These are phyloP conservation scores for Heliosperma pusillum DNA, from an alignment of 148 eudicot species.

Conservation along the genomic window DNA sequence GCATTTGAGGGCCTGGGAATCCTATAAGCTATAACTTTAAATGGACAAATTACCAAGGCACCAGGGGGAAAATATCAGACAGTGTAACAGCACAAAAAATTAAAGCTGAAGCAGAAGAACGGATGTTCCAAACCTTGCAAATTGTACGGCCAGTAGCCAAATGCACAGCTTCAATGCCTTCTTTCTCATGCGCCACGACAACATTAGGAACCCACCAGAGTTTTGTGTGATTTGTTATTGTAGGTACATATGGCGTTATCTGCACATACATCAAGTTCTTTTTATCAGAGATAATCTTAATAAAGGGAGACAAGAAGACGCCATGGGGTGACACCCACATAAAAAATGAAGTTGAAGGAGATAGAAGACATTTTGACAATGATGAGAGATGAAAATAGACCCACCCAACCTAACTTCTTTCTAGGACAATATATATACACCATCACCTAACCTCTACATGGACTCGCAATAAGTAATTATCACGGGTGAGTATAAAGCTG, in stretches of 20 bases:
- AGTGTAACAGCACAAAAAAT: background rate
- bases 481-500: background rate
- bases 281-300: background rate
- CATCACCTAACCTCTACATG: background rate
- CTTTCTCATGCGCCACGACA: constrained; percentile 93
- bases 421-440: background rate
- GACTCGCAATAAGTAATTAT: background rate
- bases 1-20: background rate
- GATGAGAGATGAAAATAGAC: background rate
- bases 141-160: constrained; percentile 93
- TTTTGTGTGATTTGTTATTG: constrained; percentile 88
- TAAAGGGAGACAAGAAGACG: background rate
- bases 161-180: constrained; percentile 97
- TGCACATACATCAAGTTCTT: constrained; percentile 34
- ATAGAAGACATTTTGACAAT: background rate
- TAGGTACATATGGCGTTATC: constrained; percentile 70
- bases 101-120: background rate
- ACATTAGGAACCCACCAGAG: constrained; percentile 99
- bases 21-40: background rate
- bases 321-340: background rate
- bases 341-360: background rate
- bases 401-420: background rate
- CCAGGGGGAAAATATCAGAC: background rate
- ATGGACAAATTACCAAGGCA: background rate
- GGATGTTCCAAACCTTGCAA: constrained; percentile 64